Evolutionary conservation across 2,329 filamentous ascomycete species (phyloP), one percentile per base, ranked within the genome.

Genomic region (Colletotrichum chlorophyti): DNA sequence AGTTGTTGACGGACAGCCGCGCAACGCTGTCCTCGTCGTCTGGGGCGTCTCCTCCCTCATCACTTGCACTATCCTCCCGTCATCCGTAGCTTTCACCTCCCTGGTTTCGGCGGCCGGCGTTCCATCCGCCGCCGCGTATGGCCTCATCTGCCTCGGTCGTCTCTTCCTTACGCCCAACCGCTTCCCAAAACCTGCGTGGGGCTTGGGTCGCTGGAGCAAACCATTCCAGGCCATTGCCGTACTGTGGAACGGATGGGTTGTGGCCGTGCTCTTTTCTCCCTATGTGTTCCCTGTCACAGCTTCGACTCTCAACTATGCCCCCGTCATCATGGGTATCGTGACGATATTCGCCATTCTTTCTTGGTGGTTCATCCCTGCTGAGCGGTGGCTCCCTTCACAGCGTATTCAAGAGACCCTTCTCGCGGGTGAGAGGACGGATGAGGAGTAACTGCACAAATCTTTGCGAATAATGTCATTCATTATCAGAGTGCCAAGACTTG

Each of bases 21-120:
- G 79, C 12, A 86, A 87, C 64, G 84, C 84, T 5, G 80, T 87
- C 38, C 77, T 84, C 15, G 81, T 86, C 9, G 83, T 86, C 62
- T 84, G 83, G 76, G 75, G 63, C 3, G 79, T 85, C 9, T 76
- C 81, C 1, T 73, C 83, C 3, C 63, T 85, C 17, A 72, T 86
- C 31, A 83, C 82, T 14, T 87, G 84, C 74, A 86, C 82, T 0
- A 83, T 86, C 46, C 72, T 87, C 2, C 80, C 84, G 0, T 86
- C 83, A 0, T 68, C 72, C 8, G 79, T 81, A 6, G 80, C 80
- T 5, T 83, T 83, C 65, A 83, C 80, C 0, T 83, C 80, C 0
- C 75, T 83, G 9, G 79, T 83, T 41, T 83, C 80, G 0, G 80
- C 80, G 0, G 78, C 80, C 12, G 80, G 80, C 21, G 79, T 82